Evolutionary conservation across 176 grass and related monocot genomes (phyloP).

Genomic region (Guadua angustifolia): DNA sequence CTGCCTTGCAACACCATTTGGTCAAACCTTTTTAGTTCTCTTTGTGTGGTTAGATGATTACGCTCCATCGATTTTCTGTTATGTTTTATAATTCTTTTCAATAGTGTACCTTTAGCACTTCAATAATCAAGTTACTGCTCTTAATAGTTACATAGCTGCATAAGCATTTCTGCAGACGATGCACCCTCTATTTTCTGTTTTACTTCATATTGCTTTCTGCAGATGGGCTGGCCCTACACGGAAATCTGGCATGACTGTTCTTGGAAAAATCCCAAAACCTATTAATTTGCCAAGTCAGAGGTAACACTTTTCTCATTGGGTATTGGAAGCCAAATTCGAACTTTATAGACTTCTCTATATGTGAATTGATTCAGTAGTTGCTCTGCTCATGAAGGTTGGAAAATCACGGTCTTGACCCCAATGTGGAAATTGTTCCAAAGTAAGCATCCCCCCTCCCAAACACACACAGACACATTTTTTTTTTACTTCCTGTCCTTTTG

Average conservation of each 20-base stretch:
- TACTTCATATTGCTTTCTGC: constrained; percentile 37
- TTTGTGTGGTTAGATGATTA: background rate
- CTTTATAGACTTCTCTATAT: constrained; percentile 9
- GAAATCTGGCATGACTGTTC: constrained; percentile 98
- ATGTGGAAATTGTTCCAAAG: constrained; percentile 98
- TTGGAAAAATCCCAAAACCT: constrained; percentile 97
- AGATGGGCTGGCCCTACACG: constrained; percentile 83
- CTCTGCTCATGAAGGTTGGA: constrained; percentile 82
- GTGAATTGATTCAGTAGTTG: constrained; percentile 45
- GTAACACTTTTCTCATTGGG: constrained; percentile 51
- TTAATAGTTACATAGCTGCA: constrained; percentile 4
- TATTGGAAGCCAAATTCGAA: background rate
- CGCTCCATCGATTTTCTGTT: background rate
- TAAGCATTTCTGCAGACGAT: background rate
- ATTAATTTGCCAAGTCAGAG: constrained; percentile 97
- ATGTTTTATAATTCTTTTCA: background rate
- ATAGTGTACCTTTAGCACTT: background rate
- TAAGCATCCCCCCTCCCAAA: constrained; percentile 35
- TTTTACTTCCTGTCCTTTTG: too few relatives aligned
- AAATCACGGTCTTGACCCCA: constrained; percentile 93
- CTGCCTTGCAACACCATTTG: background rate
- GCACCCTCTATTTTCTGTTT: background rate
- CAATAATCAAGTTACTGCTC: background rate
- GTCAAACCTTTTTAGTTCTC: background rate
- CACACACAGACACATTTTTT: too few relatives aligned